Evolutionary conservation across 169 alveolate species (phyloP), one percentile per base, ranked within the genome.

Genomic region (Eimeria praecox): DNA sequence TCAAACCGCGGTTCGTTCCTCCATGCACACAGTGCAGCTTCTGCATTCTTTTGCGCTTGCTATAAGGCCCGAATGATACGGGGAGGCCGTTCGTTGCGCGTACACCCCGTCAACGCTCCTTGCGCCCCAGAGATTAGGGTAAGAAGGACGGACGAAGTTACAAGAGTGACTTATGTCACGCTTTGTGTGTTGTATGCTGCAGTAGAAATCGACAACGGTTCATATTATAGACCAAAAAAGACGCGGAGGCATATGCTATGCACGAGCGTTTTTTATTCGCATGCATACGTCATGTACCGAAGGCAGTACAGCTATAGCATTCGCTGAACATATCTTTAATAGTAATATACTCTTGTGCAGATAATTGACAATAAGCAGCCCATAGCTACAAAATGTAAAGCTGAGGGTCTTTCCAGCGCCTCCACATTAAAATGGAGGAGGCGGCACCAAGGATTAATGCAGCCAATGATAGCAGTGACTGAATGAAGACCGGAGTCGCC

Each of bases 381-480:
- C 42, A 9, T 2, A 33, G 78, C 46, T 42, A 69, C 78, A 30
- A n/a, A 69, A 69, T 27, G 46, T 33, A 69, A 69, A 69, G 78
- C 78, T 69, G 27, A 69, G 30, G 78, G 46, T 69, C 46, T 33
- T 69, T 33, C 78, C 78, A 69, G 78, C 24, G 78, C 30, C 78
- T 69, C 46, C 78, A 8, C 27, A 33, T 33, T 33, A 69, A 69
- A 69, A 33, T 69, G 78, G 27, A 69, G 46, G 78, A 69, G 46
- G 33, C 78, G 24, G 46, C 20, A 33, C 8, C 46, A 40, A n/a
- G 42, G 27, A n/a, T 16, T 33, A 8, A 64, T 42, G 62, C 33
- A 40, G 87, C 87, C 54, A 77, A 9, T 40, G 62, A 22, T 42
- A n/a, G 44, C 54, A 40, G 87, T 33, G 62, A 77, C 54, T 42